Conservation (phyloP, 371 early-diverging fungal species). For the Funneliformis caledonium region DNA sequence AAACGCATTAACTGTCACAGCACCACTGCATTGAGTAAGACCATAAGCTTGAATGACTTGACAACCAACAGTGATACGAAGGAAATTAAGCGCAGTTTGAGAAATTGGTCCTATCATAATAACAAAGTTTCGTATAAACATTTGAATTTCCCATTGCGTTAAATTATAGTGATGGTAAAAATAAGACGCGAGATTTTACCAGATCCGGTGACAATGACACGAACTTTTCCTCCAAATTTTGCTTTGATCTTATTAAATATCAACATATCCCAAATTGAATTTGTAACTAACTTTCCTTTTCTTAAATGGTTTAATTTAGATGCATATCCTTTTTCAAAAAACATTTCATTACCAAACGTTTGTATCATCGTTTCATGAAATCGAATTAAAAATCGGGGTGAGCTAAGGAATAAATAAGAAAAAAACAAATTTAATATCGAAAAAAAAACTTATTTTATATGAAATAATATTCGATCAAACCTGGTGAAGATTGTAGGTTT, state of each 20-base stretch:
- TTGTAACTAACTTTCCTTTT: slow-evolving; percentile 25
- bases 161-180: neutral
- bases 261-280: slow-evolving; percentile 73
- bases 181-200: slow-evolving; percentile 45
- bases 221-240: slow-evolving; percentile 87
- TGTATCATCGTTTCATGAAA: slow-evolving; percentile 28
- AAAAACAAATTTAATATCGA: neutral
- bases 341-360: neutral
- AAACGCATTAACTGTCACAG: slow-evolving; percentile 59
- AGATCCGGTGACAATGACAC: slow-evolving; percentile 59
- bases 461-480: slow-evolving; percentile 32
- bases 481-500: slow-evolving; percentile 84
- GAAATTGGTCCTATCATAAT: slow-evolving; percentile 44
- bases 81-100: slow-evolving; percentile 49
- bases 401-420: neutral
- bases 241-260: slow-evolving; percentile 77
- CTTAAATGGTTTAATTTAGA: slow-evolving; percentile 15
- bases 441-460: neutral
- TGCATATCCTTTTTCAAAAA: slow-evolving; percentile 61
- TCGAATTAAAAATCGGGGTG: slow-evolving; percentile 16
- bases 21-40: slow-evolving; percentile 63
- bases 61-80: slow-evolving; percentile 57
- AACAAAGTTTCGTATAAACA: neutral
- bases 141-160: neutral
- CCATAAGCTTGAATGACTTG: slow-evolving; percentile 65